phyloP scores from a whole-genome alignment of 805 yeast species.

The Lipomyces yamadae region DNA sequence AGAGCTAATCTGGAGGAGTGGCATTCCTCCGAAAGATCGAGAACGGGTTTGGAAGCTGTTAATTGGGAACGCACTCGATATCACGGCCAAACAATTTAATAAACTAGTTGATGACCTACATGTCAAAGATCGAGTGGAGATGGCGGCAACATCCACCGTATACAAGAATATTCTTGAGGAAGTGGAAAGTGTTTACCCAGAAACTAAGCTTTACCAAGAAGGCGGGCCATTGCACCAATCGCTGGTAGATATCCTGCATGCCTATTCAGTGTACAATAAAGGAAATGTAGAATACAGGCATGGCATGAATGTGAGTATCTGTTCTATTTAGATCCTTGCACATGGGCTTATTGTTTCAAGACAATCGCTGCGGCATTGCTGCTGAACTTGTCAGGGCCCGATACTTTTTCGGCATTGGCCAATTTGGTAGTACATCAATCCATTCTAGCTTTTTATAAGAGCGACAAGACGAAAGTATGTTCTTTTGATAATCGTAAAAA shows the following conservation, averaged over 20 bases:
- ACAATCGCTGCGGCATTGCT: slow-evolving; percentile 51
- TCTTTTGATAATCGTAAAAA: not conserved
- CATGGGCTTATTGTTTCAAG: slow-evolving; percentile 6
- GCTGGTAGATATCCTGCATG: slow-evolving; percentile 46
- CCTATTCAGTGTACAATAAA: slow-evolving; percentile 43
- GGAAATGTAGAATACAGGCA: slow-evolving; percentile 43
- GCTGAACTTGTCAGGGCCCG: slow-evolving; percentile 47
- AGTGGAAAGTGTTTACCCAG: slow-evolving; percentile 47
- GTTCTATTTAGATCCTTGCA: too few relatives aligned
- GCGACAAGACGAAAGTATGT: slow-evolving; percentile 41
- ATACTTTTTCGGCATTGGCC: slow-evolving; percentile 50
- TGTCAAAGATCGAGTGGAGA: slow-evolving; percentile 7
- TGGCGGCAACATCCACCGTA: slow-evolving; percentile 15
- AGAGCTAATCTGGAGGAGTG: slow-evolving; percentile 64
- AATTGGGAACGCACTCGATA: slow-evolving; percentile 17
- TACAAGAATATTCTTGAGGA: slow-evolving; percentile 37
- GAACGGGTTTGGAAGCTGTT: slow-evolving; percentile 55
- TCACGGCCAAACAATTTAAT: slow-evolving; percentile 9
- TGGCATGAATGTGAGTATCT: slow-evolving; percentile 44
- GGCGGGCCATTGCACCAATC: slow-evolving; percentile 46
- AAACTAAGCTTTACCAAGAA: slow-evolving; percentile 47
- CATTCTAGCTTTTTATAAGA: slow-evolving; percentile 44
- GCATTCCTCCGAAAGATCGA: slow-evolving; percentile 55
- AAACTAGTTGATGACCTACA: slow-evolving; percentile 5
- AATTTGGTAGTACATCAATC: slow-evolving; percentile 49